Evolutionary conservation across 345 rosid species (phyloP), one percentile per base, ranked within the genome.

Genomic region (Lumnitzera littorea): DNA sequence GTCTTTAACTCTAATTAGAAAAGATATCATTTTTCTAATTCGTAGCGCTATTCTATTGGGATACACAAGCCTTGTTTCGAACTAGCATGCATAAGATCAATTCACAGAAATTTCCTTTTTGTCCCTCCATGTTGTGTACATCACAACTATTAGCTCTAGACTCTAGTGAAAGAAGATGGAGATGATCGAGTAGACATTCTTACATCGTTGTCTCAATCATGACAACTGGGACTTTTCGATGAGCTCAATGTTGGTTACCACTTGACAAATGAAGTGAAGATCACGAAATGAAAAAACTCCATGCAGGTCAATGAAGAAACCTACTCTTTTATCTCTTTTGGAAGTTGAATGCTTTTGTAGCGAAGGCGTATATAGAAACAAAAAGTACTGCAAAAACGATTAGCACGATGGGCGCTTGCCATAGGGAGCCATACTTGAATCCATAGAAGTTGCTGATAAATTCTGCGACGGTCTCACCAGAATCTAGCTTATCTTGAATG

Each of bases 401-500:
- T 31, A 77, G 58, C 13, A 69, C 76, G 4, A 75, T 46, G n/a
- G 72, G 55, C 13, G 62, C 80, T 43, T 54, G 60, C 74, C 76
- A 67, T 52, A 80, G 46, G 65, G 69, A 66, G 52, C 76, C 67
- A 52, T 74, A 47, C 58, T 70, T 65, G 67, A 78, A 83, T 24
- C 82, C 88, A 51, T 75, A 80, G 56, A 75, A 78, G 59, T 52
- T 50, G 15, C 50, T 62, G 61, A 80, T 58, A 31, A 68, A 83
- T 57, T 80, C 75, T 12, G 63, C 62, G 25, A 74, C 83, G 12
- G 29, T 78, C 53, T 76, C 85, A 16, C 82, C 88, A 0, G 78
- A 61, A 13, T 77, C 76, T 16, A 83, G 59, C 64, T 50, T 65
- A 5, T 62, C 63, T 61, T 67, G 63, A 48, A 73, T 46, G 48